These are phyloP conservation scores for Hygrocybe coccinea DNA, from an alignment of 768 basidiomycete species.

Conservation along the genomic window DNA sequence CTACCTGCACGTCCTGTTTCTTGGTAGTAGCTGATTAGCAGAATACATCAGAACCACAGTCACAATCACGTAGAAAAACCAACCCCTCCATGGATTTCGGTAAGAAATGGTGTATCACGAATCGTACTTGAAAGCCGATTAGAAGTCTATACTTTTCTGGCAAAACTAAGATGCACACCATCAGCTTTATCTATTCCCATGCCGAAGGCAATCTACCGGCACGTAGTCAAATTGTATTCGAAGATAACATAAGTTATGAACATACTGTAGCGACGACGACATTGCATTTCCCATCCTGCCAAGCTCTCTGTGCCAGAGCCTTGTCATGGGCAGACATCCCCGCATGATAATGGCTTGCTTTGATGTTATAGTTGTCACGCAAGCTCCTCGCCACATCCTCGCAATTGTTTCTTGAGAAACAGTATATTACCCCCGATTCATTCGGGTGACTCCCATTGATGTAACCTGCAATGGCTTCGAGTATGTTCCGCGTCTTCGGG, in stretches of 20 bases:
- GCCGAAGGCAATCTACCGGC: conserved; percentile 80
- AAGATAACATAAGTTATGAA: conserved; percentile 4
- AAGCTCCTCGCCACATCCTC: conserved; percentile 75
- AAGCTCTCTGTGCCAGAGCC: conserved; percentile 55
- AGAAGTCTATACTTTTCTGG: conserved; percentile 2
- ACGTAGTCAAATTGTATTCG: conserved; percentile 1
- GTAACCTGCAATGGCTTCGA: conserved; percentile 61
- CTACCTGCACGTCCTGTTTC: conserved; percentile 97
- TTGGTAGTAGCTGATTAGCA: conserved; percentile 67
- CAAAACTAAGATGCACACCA: conserved; percentile 37
- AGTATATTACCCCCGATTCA: conserved; percentile 84
- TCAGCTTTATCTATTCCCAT: conserved; percentile 94
- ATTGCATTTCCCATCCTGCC: conserved; percentile 66
- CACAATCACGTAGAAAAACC: conserved; percentile 14
- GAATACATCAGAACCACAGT: not conserved
- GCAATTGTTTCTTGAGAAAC: conserved; percentile 62
- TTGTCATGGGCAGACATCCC: conserved; percentile 62
- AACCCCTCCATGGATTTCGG: conserved; percentile 84
- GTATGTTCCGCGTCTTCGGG: conserved; percentile 35
- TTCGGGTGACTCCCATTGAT: conserved; percentile 54
- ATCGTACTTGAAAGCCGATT: conserved; percentile 58
- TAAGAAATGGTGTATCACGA: conserved; percentile 82
- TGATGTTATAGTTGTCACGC: conserved; percentile 47
- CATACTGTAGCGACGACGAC: conserved; percentile 92
- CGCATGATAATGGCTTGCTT: conserved; percentile 83